Base-by-base conservation (phyloP, 1,284 basidiomycete genomes). In the Cronartium ribicola region DNA sequence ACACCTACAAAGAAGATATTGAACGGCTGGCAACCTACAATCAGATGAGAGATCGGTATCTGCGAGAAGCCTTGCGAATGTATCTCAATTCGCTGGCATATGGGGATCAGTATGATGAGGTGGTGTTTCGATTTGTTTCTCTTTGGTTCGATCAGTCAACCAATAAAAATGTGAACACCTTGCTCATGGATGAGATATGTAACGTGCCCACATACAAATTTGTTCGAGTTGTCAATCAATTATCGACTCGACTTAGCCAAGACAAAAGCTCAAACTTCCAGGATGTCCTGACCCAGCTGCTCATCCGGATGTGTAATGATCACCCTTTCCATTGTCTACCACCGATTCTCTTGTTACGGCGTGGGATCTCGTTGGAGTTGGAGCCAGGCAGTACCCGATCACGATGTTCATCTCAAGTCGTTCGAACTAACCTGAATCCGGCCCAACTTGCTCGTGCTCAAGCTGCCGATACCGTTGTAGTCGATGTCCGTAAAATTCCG, bases 261-360 rank as follows among this genome's bases (percentile, higher is more conserved):
- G 48, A 60, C 4, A 44, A 46, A 0, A 14, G 65, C 22, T 55
- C 72, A 6, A 76, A 78, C 4, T 88, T 88, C 77, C 91, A 94
- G 79, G 79, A 82, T 13, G 86, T 84, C 71, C 84, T 98, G 7
- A 87, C 88, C 73, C 81, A 78, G 0, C 82, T 96, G 20, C 84
- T 98, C 20, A 75, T 86, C 1, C 86, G 90, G 10, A 90, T 98
- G 85, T 90, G 90, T 78, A 82, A 82, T 66, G 92, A 98, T 69
- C 96, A 98, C 80, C 94, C 95, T 0, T 98, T 92, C 82, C 96
- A 98, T 80, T 89, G 88, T 77, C 83, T 97, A 5, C 96, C 94
- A 81, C 92, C 95, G 77, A 87, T 98, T 13, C 92, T 89, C 80
- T 90, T 90, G 0, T 81, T 85, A 1, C 81, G 82, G 39, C 75